phyloP scores from a whole-genome alignment of 202 grass and related monocot genomes.

The Bolboschoenoplectus hybrid region DNA sequence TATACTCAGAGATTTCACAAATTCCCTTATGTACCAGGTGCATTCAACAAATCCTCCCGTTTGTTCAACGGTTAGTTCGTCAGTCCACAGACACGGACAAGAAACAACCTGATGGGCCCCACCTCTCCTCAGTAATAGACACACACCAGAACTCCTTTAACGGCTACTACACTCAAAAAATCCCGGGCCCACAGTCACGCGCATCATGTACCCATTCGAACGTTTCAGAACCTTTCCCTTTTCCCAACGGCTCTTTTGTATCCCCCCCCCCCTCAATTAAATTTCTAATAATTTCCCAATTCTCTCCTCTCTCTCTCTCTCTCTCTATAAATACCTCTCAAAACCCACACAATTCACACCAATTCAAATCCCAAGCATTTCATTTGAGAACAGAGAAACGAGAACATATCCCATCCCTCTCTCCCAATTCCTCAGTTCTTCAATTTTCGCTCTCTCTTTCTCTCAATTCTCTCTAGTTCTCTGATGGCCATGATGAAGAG shows the following conservation, averaged over 20 bases:
- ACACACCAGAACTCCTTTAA: constrained; percentile 43
- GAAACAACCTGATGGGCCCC: not conserved
- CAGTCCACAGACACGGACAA: constrained; percentile 29
- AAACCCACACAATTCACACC: constrained; percentile 19
- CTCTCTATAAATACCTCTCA: constrained; percentile 21
- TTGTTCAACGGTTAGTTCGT: constrained; percentile 54
- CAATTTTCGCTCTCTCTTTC: not conserved
- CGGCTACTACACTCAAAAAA: constrained; percentile 57
- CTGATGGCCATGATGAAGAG: constrained; percentile 35
- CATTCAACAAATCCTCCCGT: constrained; percentile 34
- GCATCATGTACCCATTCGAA: constrained; percentile 48
- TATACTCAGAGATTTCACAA: not conserved
- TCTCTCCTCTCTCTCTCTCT: not conserved
- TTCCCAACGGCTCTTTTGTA: constrained; percentile 55
- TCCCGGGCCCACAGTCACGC: constrained; percentile 1
- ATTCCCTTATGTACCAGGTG: constrained; percentile 1
- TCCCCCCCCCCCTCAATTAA: constrained; percentile 31
- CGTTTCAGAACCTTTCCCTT: constrained; percentile 48
- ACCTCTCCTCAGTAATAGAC: not conserved
- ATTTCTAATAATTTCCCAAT: constrained; percentile 25
- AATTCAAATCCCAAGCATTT: constrained; percentile 8
- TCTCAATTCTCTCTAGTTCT: constrained; percentile 20
- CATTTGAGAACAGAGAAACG: constrained; percentile 29
- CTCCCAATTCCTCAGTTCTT: not conserved
- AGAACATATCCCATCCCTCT: constrained; percentile 10